phyloP scores from a whole-genome alignment of 306 rosid genomes.

The Abrus pulchellus region DNA sequence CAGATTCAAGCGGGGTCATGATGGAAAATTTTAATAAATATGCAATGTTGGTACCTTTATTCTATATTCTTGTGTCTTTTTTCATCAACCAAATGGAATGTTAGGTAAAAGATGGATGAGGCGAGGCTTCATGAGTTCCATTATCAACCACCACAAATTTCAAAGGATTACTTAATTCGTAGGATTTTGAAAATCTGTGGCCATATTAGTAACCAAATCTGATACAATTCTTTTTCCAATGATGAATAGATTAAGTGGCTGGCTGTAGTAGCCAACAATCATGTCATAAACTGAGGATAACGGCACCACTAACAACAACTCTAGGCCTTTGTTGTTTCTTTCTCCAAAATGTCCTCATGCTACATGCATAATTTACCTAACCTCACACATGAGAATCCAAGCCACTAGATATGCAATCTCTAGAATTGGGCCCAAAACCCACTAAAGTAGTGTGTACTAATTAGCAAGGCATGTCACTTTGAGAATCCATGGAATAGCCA shows the following conservation, averaged over 20 bases:
- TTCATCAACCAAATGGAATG: constrained; percentile 20
- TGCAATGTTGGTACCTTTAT: neutral
- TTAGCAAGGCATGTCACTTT: constrained; percentile 42
- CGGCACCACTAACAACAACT: neutral
- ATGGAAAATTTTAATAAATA: neutral
- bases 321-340: constrained; percentile 29
- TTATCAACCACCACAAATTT: constrained; percentile 32
- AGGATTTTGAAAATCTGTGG: constrained; percentile 2
- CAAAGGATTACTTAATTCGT: neutral
- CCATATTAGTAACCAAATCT: neutral
- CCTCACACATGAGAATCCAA: constrained; percentile 39
- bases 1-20: constrained; percentile 9
- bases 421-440: constrained; percentile 48
- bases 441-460: constrained; percentile 43
- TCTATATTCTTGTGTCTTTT: neutral
- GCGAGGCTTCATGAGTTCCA: constrained; percentile 23
- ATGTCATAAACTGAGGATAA: constrained; percentile 3
- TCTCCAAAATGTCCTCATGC: constrained; percentile 34
- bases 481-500: constrained; percentile 61
- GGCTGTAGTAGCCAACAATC: neutral
- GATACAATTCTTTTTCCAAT: constrained; percentile 5
- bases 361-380: neutral
- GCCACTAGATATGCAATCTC: constrained; percentile 19
- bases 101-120: constrained; percentile 30
- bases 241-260: constrained; percentile 11